Conservation (phyloP, 805 yeast genomes). For the Candida rishiriensis region DNA sequence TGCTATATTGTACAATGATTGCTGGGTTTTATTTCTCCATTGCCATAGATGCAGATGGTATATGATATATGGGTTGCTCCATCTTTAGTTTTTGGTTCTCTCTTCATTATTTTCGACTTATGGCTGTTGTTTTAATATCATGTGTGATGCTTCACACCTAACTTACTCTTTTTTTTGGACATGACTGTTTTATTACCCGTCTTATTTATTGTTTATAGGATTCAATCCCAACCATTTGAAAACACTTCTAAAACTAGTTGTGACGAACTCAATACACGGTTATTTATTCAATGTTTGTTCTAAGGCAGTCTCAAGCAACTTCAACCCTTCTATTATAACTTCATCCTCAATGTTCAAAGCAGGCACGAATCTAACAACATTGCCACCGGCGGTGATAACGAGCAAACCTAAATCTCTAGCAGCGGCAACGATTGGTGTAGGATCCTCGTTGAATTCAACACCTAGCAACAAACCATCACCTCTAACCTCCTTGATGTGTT, state of each 20-base stretch:
- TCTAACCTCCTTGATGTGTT: conserved; percentile 61
- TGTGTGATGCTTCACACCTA: background rate
- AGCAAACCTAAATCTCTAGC: conserved; percentile 80
- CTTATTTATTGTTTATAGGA: too few species aligned
- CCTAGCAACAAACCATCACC: conserved; percentile 91
- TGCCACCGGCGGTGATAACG: conserved; percentile 87
- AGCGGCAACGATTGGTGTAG: conserved; percentile 54
- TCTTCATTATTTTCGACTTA: background rate
- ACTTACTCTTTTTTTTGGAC: background rate
- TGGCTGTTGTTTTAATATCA: too few species aligned
- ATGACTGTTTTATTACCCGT: background rate
- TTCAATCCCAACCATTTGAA: background rate
- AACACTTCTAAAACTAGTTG: too few species aligned
- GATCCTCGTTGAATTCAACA: conserved; percentile 65
- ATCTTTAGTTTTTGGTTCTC: background rate
- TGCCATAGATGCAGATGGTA: conserved; percentile 28
- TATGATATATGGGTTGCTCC: background rate
- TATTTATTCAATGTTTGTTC: conserved; percentile 24
- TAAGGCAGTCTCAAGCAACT: conserved; percentile 58
- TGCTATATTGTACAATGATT: conserved; percentile 70
- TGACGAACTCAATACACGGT: too few species aligned
- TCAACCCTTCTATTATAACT: conserved; percentile 65
- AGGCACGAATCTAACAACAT: conserved; percentile 87
- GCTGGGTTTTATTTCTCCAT: conserved; percentile 75
- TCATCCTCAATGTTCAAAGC: conserved; percentile 79